phyloP scores from a whole-genome alignment of 345 rosid species.

The Eucalyptus tenuipes region DNA sequence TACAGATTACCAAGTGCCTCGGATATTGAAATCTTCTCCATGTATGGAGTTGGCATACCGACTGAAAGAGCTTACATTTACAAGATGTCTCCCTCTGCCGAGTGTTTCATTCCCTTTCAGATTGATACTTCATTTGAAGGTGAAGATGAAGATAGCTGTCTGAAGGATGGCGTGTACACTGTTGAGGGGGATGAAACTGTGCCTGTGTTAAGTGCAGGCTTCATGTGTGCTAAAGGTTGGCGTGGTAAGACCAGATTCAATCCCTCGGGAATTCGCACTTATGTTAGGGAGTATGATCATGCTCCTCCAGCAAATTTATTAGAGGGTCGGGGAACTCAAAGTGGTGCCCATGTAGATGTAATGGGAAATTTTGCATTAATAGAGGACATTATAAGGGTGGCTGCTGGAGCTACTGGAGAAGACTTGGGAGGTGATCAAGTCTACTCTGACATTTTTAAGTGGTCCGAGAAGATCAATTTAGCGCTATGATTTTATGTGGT shows the following conservation, averaged over 20 bases:
- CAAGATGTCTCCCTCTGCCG: constrained; percentile 53
- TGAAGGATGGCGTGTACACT: constrained; percentile 72
- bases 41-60: constrained; percentile 92
- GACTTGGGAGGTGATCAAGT: constrained; percentile 83
- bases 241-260: constrained; percentile 89
- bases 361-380: constrained; percentile 96
- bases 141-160: constrained; percentile 49
- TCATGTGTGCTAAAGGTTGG: constrained; percentile 95
- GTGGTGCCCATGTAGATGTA: constrained; percentile 89
- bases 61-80: constrained; percentile 89
- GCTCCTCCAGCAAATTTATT: constrained; percentile 78
- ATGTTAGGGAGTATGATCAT: constrained; percentile 70
- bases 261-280: constrained; percentile 72
- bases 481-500: constrained; percentile 15
- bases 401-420: constrained; percentile 75
- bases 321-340: constrained; percentile 89
- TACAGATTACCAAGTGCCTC: constrained; percentile 88
- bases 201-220: constrained; percentile 82
- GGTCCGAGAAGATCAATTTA: constrained; percentile 73
- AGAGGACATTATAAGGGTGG: constrained; percentile 77
- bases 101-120: constrained; percentile 84
- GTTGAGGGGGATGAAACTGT: constrained; percentile 94
- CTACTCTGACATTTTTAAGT: constrained; percentile 64
- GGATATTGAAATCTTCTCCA: constrained; percentile 79
- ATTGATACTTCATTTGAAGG: constrained; percentile 63